Conservation (phyloP, 148 eudicot species). For the Vaccinium myrtillus region DNA sequence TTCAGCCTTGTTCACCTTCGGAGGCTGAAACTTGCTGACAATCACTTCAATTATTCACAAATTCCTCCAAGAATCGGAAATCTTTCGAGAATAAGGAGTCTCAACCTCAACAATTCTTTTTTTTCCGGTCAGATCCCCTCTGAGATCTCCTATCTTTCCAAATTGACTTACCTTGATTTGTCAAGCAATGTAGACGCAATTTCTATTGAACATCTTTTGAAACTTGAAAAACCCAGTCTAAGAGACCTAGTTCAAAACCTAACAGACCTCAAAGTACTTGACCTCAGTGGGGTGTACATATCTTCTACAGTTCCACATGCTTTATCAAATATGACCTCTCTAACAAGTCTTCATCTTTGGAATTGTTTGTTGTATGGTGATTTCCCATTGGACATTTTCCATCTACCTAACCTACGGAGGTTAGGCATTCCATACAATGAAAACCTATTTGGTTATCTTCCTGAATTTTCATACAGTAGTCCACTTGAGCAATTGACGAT, state of each 20-base stretch:
- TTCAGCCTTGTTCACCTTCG: too few relatives aligned
- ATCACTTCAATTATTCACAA: too few relatives aligned
- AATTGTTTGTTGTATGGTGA: constrained; percentile 27
- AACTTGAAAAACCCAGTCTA: not conserved
- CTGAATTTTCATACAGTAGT: not conserved
- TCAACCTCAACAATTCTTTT: too few relatives aligned
- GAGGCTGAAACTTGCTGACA: too few relatives aligned
- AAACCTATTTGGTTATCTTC: not conserved
- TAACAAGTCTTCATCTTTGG: not conserved
- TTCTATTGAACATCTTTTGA: not conserved
- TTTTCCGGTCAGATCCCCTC: too few relatives aligned
- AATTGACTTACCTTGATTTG: too few relatives aligned
- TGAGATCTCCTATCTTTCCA: too few relatives aligned
- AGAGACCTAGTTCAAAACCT: constrained; percentile 21
- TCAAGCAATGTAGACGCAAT: too few relatives aligned
- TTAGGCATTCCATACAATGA: not conserved
- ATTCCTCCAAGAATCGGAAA: not conserved
- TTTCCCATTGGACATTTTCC: constrained; percentile 28
- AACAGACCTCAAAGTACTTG: constrained; percentile 18
- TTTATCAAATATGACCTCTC: constrained; percentile 21
- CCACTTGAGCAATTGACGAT: not conserved
- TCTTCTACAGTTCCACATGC: constrained; percentile 24
- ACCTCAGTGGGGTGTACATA: constrained; percentile 20
- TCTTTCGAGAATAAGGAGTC: too few relatives aligned
- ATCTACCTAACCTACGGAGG: constrained; percentile 25